These are phyloP conservation scores for Exophiala alcalophila DNA, from an alignment of 2,329 filamentous ascomycete species.

Conservation along the genomic window DNA sequence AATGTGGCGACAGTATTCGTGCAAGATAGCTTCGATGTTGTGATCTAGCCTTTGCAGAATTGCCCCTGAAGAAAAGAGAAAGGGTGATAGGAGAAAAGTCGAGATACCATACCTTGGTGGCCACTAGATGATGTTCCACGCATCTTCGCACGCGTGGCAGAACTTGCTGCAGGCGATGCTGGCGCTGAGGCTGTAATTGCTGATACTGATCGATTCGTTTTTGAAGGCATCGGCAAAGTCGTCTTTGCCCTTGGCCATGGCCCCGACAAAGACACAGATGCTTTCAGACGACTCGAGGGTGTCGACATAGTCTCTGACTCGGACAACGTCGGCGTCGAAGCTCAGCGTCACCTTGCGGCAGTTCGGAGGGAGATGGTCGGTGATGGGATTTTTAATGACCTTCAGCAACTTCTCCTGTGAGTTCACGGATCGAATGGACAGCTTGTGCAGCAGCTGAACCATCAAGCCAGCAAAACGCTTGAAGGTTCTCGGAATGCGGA, in stretches of 20 bases:
- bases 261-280: constrained; percentile 95
- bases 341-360: constrained; percentile 97
- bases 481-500: constrained; percentile 95
- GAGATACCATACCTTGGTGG: constrained; percentile 20
- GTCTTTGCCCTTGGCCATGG: constrained; percentile 96
- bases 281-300: constrained; percentile 78
- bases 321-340: constrained; percentile 84
- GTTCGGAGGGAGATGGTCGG: constrained; percentile 91
- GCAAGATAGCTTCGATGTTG: constrained; percentile 65
- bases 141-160: constrained; percentile 95
- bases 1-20: constrained; percentile 37
- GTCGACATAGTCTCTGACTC: constrained; percentile 84
- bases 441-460: constrained; percentile 93
- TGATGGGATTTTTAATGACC: constrained; percentile 97
- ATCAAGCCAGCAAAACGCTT: constrained; percentile 98
- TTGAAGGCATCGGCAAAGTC: constrained; percentile 93
- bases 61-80: constrained; percentile 16
- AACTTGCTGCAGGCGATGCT: constrained; percentile 99
- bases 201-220: constrained; percentile 96
- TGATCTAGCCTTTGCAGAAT: constrained; percentile 55
- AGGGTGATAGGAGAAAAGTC: constrained; percentile 10
- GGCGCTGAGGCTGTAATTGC: constrained; percentile 94
- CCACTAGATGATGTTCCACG: constrained; percentile 83
- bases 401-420: constrained; percentile 97
- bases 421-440: constrained; percentile 93